A percentile compares a stretch with the other conserved stretches of the same genome.
These are phyloP conservation scores for Chytriomyces hyalinus DNA, from an alignment of 192 early-diverging fungal species.

Conservation along the genomic window DNA sequence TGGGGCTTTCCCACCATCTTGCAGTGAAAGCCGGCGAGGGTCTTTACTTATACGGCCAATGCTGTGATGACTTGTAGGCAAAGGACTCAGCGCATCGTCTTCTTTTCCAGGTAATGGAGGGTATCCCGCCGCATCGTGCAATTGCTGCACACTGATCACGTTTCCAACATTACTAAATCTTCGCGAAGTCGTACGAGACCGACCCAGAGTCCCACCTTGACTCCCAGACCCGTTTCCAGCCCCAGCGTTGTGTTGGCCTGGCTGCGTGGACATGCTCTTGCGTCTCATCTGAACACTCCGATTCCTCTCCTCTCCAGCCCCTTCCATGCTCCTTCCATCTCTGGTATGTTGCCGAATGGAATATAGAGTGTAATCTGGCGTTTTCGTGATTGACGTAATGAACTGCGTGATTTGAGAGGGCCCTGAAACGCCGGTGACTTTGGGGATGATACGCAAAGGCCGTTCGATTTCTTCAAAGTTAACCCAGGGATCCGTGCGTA, in stretches of 20 bases:
- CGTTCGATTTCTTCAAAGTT: slow-evolving; percentile 61
- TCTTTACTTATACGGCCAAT: neutral
- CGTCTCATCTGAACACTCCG: slow-evolving; percentile 40
- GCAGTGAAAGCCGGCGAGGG: slow-evolving; percentile 20
- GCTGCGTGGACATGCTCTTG: slow-evolving; percentile 38
- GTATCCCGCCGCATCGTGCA: neutral
- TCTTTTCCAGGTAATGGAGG: slow-evolving; percentile 1
- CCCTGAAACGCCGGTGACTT: slow-evolving; percentile 46
- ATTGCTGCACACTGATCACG: slow-evolving; percentile 13
- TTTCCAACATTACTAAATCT: slow-evolving; percentile 24
- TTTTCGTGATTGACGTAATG: slow-evolving; percentile 55
- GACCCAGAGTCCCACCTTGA: neutral
- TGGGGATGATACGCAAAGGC: slow-evolving; percentile 46
- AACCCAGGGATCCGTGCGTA: slow-evolving; percentile 63
- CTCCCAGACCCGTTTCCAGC: slow-evolving; percentile 1
- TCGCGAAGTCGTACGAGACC: neutral
- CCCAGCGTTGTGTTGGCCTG: neutral
- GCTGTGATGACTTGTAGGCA: neutral
- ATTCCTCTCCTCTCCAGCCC: slow-evolving; percentile 32
- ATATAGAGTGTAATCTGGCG: slow-evolving; percentile 53
- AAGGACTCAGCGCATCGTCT: slow-evolving; percentile 4
- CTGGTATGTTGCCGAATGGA: slow-evolving; percentile 50
- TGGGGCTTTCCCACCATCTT: slow-evolving; percentile 16
- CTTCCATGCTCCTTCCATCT: slow-evolving; percentile 45
- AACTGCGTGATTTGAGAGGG: slow-evolving; percentile 52